Conservation (phyloP, 2,329 filamentous ascomycete genomes). For the Fusarium sp. region DNA sequence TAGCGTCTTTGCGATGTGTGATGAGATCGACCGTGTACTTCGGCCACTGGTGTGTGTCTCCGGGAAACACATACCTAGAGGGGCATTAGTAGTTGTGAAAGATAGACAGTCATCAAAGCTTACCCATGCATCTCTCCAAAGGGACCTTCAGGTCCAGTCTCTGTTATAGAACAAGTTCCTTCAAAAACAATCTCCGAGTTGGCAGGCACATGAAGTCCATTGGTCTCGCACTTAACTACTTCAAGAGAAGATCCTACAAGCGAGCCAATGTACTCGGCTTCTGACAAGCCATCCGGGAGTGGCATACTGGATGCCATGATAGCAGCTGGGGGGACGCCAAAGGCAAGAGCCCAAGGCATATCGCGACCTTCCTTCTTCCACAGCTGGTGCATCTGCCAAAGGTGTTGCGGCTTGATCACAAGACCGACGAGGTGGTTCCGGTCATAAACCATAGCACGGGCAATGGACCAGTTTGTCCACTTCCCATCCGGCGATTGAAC, state of each 20-base stretch:
- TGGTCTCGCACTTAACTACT: constrained; percentile 63
- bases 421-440: constrained; percentile 55
- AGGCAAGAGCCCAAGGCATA: constrained; percentile 59
- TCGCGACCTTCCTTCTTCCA: constrained; percentile 59
- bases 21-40: constrained; percentile 27
- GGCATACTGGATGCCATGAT: constrained; percentile 62
- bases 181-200: constrained; percentile 63
- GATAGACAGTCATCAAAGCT: not conserved
- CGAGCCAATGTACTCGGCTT: constrained; percentile 61
- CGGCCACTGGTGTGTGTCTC: not conserved
- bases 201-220: constrained; percentile 59
- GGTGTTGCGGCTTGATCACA: constrained; percentile 59
- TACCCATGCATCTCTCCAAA: constrained; percentile 57
- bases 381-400: constrained; percentile 58
- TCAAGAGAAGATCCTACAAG: constrained; percentile 58
- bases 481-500: constrained; percentile 57
- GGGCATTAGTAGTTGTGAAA: not conserved
- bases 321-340: constrained; percentile 63
- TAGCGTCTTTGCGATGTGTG: constrained; percentile 28
- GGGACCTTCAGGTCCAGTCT: constrained; percentile 59
- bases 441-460: constrained; percentile 60
- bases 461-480: constrained; percentile 63
- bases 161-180: constrained; percentile 49
- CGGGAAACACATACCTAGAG: not conserved
- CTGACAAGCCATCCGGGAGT: constrained; percentile 50